Conservation (phyloP, 345 rosid species). For the Hibiscus trionum region DNA sequence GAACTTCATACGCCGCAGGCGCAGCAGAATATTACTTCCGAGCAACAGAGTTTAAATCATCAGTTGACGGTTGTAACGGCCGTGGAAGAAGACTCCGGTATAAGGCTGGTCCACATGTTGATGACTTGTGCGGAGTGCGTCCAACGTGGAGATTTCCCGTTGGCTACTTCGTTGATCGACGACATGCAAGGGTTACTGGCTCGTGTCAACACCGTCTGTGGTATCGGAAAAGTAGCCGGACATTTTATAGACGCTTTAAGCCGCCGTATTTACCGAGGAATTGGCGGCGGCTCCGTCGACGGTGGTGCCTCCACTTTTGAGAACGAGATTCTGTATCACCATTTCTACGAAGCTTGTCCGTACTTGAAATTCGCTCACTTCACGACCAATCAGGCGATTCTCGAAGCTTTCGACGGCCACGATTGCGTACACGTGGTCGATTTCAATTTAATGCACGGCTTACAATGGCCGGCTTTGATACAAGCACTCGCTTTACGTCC, state of each 20-base stretch:
- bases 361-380: conserved; percentile 91
- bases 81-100: conserved; percentile 69
- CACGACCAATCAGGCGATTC: conserved; percentile 88
- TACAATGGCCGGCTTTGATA: conserved; percentile 90
- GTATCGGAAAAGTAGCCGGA: conserved; percentile 74
- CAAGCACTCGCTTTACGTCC: conserved; percentile 79
- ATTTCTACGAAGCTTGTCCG: conserved; percentile 81
- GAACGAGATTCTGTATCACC: conserved; percentile 63
- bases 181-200: conserved; percentile 44
- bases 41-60: conserved; percentile 14
- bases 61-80: conserved; percentile 30
- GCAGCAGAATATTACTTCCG: conserved; percentile 4
- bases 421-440: conserved; percentile 81
- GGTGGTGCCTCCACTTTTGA: conserved; percentile 15
- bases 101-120: conserved; percentile 62
- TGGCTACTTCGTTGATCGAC: conserved; percentile 59
- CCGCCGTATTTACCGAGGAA: conserved; percentile 36
- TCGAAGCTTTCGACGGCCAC: conserved; percentile 69
- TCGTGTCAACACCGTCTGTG: conserved; percentile 39
- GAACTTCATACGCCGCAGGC: conserved; percentile 2
- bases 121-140: conserved; percentile 67
- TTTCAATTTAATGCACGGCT: conserved; percentile 72
- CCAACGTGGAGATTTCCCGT: conserved; percentile 48
- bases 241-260: conserved; percentile 62
- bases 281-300: neutral